Evolutionary conservation across 2,329 filamentous ascomycete species (phyloP), one percentile per base, ranked within the genome.

Genomic region (Zarea fungicola): DNA sequence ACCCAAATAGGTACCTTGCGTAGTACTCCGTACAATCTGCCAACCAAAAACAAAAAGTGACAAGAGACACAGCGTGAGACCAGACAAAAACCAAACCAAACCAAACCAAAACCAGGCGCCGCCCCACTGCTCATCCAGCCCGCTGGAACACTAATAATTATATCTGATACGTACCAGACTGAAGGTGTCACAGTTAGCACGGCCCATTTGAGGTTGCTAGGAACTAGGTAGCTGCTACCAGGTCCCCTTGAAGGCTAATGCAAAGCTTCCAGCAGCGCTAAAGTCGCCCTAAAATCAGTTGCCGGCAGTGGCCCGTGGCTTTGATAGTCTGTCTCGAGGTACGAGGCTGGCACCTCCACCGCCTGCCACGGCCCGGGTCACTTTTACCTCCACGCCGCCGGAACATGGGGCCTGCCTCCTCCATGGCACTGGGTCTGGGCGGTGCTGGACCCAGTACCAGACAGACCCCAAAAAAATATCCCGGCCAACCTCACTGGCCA

Each of bases 401-500:
- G 40, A 42, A 26, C 40, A 31, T 29, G 26, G 26, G 13, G 26
- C 26, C 26, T 13, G 26, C 26, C n/a, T n/a, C n/a, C 18, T 19
- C 35, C 35, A 37, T 37, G 35, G 18, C 18, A 19, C 35, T 37
- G 19, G 35, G 35, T 37, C 35, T 37, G 35, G 35, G 35, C 35
- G 35, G 16, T 19, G 35, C 35, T 6, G 5, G 41, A 34, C 41
- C 41, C 42, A 37, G 31, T 13, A 36, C 8, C 29, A 35, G 19
- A 29, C 14, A 31, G 18, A 29, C 23, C 28, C 23, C 34, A 23
- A 39, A 34, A 40, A 41, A 34, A 21, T 13, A 48, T 48, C 36
- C 44, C 36, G 9, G 44, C 36, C 44, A 41, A 28, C 44, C 36
- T 48, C 44, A 48, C 37, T 46, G 42, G n/a, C n/a, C n/a, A n/a